phyloP scores from a whole-genome alignment of 1,139 yeast genomes.

The Pneumocystis sp. region DNA sequence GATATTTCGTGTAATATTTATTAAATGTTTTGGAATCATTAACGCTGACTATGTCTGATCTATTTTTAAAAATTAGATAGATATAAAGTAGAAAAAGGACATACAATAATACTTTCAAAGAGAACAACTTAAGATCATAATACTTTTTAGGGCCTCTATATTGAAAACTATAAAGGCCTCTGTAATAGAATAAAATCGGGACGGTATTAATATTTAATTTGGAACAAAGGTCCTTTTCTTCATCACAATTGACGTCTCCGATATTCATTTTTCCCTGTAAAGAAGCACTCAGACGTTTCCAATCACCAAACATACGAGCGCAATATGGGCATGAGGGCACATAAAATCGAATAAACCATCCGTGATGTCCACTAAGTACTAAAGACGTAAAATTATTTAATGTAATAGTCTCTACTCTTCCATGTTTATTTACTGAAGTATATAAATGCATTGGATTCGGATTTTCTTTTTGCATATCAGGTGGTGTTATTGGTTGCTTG shows the following conservation, averaged over 20 bases:
- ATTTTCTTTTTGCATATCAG: neutral
- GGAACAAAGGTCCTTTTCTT: conserved; percentile 22
- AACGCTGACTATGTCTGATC: neutral
- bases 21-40: neutral
- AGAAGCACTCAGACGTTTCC: conserved; percentile 25
- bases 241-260: conserved; percentile 30
- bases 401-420: conserved; percentile 16
- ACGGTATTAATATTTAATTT: conserved; percentile 20
- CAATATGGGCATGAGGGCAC: conserved; percentile 30
- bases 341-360: conserved; percentile 30
- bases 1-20: neutral
- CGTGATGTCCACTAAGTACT: conserved; percentile 19
- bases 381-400: conserved; percentile 14
- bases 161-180: conserved; percentile 22
- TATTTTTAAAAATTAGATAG: neutral
- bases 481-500: neutral
- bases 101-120: conserved; percentile 16
- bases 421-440: conserved; percentile 12
- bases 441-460: neutral
- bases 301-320: conserved; percentile 24
- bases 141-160: conserved; percentile 25
- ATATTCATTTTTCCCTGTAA: conserved; percentile 25
- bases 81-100: neutral
- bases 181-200: conserved; percentile 24
- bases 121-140: conserved; percentile 24